Base-by-base conservation (phyloP, 2,329 filamentous ascomycete species). In the Nigrospora oryzae region DNA sequence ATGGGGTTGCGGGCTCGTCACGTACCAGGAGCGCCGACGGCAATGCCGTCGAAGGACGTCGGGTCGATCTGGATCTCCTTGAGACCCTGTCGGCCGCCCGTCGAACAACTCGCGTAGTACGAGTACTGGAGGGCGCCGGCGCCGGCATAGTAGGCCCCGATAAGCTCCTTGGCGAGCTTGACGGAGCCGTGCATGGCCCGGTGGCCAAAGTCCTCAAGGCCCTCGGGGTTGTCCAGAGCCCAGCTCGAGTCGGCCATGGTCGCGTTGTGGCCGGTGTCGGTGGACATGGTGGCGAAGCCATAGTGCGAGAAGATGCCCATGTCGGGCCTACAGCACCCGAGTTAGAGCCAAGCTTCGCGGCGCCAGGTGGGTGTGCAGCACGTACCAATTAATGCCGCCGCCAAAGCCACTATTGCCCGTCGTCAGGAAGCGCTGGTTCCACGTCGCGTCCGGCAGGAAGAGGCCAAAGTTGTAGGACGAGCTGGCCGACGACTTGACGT, bases 31-130 rank as follows among this genome's bases (percentile, higher is more conserved):
- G 62, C 65, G 0, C 73, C 74, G 7, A 76, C 68, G 0, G 79
- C 59, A n/a, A 77, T 67, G 12, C 76, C 77, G 48, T 81, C 75
- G 47, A 81, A 80, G 44, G 75, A 74, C 14, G 75, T 68, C 0
- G 77, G 74, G 48, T 69, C 71, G 15, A 66, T 51, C 52, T 81
- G 70, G 4, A 74, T 63, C 46, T 76, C 70, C 43, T 71, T 73
- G 12, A 80, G 59, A 8, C 77, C 78, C 58, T 82, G 77, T 0
- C 77, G 64, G 0, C 79, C 79, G 19, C 79, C 78, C 0, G 77
- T 81, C 0, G 75, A 79, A 55, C 77, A 81, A 34, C 76, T 77
- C 8, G 68, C 63, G 53, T 73, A 81, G 57, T 79, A 81, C 6
- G 68, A 73, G 55, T 70, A 72, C 12, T 65, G 59, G 23, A 68